These are phyloP conservation scores for Aspergillus carbonarius DNA, from an alignment of 2,329 filamentous ascomycete genomes.

Conservation along the genomic window DNA sequence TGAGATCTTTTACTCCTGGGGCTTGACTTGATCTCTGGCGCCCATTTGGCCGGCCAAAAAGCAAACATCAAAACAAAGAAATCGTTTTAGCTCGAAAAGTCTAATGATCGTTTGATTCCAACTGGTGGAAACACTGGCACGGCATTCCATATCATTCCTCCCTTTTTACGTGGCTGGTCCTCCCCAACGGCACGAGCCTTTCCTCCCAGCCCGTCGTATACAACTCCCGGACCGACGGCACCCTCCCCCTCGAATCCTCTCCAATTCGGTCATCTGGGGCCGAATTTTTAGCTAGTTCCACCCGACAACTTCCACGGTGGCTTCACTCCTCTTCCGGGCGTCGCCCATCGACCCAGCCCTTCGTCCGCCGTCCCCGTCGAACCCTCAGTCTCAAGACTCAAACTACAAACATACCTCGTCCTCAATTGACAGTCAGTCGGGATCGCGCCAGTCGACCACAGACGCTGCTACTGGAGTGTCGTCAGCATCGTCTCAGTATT, in stretches of 20 bases:
- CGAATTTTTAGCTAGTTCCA: slow-evolving; percentile 36
- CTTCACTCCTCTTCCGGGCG: slow-evolving; percentile 59
- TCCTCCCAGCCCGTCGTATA: slow-evolving; percentile 7
- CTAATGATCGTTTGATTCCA: slow-evolving; percentile 3
- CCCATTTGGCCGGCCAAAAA: background rate
- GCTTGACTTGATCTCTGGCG: background rate
- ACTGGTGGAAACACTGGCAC: slow-evolving; percentile 12
- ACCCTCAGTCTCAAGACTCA: slow-evolving; percentile 33
- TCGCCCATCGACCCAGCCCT: slow-evolving; percentile 55
- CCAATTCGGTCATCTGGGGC: slow-evolving; percentile 33
- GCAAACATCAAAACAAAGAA: slow-evolving; percentile 2
- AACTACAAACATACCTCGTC: slow-evolving; percentile 45
- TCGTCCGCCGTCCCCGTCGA: slow-evolving; percentile 49
- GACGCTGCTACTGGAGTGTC: slow-evolving; percentile 49
- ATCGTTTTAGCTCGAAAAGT: background rate
- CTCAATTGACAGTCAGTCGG: slow-evolving; percentile 47
- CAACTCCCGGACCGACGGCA: background rate
- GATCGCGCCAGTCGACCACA: slow-evolving; percentile 48
- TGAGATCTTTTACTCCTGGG: slow-evolving; percentile 20
- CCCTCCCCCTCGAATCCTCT: background rate
- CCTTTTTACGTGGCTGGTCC: slow-evolving; percentile 26
- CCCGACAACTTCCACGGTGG: slow-evolving; percentile 59
- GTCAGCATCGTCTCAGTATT: slow-evolving; percentile 53
- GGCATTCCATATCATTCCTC: slow-evolving; percentile 19
- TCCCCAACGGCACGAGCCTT: slow-evolving; percentile 14